Base-by-base conservation (phyloP, 2,329 filamentous ascomycete genomes). In the Sclerotiophoma versabilis region DNA sequence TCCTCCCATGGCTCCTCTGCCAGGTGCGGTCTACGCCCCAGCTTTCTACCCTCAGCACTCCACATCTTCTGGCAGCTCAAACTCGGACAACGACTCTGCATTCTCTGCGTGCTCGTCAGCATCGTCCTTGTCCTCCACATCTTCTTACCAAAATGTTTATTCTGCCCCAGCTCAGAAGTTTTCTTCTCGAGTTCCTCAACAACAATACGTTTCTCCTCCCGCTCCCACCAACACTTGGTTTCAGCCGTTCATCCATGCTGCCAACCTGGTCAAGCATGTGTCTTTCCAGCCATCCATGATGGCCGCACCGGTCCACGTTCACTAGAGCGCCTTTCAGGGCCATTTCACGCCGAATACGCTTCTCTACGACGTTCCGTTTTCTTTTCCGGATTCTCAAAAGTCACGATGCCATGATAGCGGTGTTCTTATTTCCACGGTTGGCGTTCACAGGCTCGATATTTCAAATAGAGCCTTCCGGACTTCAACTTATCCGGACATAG, bases 211-310 rank as follows among this genome's bases (percentile, higher is more conserved):
- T 71, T 70, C 72, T 38, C 68, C 67, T 38, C 66, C 63, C 10
- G 57, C 68, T 19, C 62, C 65, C 3, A 46, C 70, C 53, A 74
- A 72, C 46, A 69, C 68, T n/a, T 76, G 73, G 73, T 73, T 74
- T 59, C 72, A 75, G 39, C 72, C 73, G 11, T 76, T 75, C 54
- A 70, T 76, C 57, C 72, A 76, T 60, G 73, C 73, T 6, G 72
- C 71, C 60, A 75, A 75, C 53, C 49, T 75, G 25, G 73, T 76
- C 59, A 76, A 76, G 58, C 73, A 76, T 65, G 70, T 75, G 34
- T 76, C 72, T 17, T 76, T 75, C 65, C 73, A 76, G 68, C 69
- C 70, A 14, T 68, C 70, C 1, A 74, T 73, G 63, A 69, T 74
- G 68, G 59, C 67, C 47, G 59, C 63, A 22, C 73, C 73, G 53